phyloP scores from a whole-genome alignment of 2,329 filamentous ascomycete species.

The Harringtonia lauricola region DNA sequence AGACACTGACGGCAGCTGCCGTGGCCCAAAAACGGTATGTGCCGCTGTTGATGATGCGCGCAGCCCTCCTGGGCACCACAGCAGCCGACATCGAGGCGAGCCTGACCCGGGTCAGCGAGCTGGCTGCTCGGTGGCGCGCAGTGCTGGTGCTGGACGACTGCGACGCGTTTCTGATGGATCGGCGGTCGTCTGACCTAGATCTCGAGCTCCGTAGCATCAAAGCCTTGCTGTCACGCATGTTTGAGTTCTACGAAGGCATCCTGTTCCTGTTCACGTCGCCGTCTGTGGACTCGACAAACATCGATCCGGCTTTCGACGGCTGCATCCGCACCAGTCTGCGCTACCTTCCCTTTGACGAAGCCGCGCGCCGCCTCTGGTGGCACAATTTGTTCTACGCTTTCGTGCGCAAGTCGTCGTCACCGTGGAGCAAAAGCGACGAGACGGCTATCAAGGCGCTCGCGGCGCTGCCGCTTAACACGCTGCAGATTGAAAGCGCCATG shows the following conservation, averaged over 20 bases:
- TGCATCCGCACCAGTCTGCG: too few species aligned
- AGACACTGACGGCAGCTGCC: constrained; percentile 36
- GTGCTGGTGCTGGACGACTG: constrained; percentile 63
- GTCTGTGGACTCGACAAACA: constrained; percentile 19
- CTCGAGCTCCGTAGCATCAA: constrained; percentile 28
- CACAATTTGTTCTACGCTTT: not conserved
- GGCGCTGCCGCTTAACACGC: not conserved
- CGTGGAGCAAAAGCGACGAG: too few species aligned
- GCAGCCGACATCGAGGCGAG: constrained; percentile 53
- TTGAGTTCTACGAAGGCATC: constrained; percentile 37
- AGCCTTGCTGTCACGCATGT: constrained; percentile 24
- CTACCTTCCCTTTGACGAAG: too few species aligned
- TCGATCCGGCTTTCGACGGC: constrained; percentile 32
- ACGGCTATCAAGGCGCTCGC: not conserved
- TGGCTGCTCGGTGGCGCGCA: constrained; percentile 63
- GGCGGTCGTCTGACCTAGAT: constrained; percentile 19
- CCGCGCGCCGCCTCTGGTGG: not conserved
- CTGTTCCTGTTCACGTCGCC: constrained; percentile 34
- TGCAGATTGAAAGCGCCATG: not conserved
- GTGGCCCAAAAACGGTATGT: constrained; percentile 37
- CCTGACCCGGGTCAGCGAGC: constrained; percentile 57
- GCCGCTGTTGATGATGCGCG: constrained; percentile 40
- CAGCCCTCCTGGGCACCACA: constrained; percentile 61
- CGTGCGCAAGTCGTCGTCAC: too few species aligned
- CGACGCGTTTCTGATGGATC: constrained; percentile 24